Evolutionary conservation across 2,329 filamentous ascomycete genomes (phyloP), one percentile per base, ranked within the genome.

Genomic region (Colletotrichum sp.): DNA sequence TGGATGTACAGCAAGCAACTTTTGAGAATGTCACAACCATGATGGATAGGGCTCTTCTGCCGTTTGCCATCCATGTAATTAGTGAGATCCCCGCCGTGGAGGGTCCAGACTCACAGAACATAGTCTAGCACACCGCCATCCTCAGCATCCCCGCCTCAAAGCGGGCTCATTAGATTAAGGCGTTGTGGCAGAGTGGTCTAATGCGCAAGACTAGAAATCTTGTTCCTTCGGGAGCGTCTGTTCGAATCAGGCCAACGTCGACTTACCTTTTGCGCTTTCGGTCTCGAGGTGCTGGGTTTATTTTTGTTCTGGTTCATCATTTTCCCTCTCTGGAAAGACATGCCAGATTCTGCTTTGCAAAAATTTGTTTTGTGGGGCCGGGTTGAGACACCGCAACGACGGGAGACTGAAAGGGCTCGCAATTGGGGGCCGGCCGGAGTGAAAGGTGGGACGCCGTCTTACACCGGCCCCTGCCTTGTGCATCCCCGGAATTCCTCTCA

Each of bases 161-260:
- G 65, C 36, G 55, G 65, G 22, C 34, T 55, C 13, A 7, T 6
- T 2, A 10, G 9, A 4, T 8, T n/a, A 5, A 6, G 70, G 70
- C 70, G 70, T 73, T 73, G 70, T 73, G 70, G 70, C 70, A 73
- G 70, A 64, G 61, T 64, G 61, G 61, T 64, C 61, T 64, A 64
- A 64, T 64, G 61, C 61, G 61, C 61, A 64, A 64, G 61, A 64
- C 61, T 64, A 64, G 61, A 64, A 64, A 64, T 64, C 61, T 64
- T 64, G 61, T 64, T 64, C 61, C 61, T 64, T 64, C 61, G 61
- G 61, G 61, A 64, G 61, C 61, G 61, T 64, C 61, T 64, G 61
- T 64, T 64, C 61, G 61, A 64, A 64, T 64, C 61, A 64, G 61
- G 61, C 61, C 61, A 64, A 64, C 61, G 61, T 64, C 61, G 61